Evolutionary conservation across 805 yeast species (phyloP).

Genomic region (Kluyveromyces wickerhamii): DNA sequence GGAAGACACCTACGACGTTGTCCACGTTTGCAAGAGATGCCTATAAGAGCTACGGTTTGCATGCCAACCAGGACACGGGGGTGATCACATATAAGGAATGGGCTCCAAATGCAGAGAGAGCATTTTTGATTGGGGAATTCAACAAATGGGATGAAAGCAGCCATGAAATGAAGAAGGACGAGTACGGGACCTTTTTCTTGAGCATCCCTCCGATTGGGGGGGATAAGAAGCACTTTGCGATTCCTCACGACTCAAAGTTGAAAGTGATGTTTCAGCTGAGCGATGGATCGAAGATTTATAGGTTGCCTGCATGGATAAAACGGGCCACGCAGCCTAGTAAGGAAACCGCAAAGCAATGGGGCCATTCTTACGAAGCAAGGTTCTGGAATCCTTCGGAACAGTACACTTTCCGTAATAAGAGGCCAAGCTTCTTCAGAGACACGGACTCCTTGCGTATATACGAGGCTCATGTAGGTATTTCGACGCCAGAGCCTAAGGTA

Average conservation of each 20-base stretch:
- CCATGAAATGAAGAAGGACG: constrained; percentile 51
- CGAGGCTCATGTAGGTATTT: constrained; percentile 94
- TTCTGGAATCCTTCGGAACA: constrained; percentile 78
- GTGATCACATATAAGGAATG: constrained; percentile 67
- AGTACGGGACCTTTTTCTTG: constrained; percentile 64
- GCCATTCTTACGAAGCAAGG: constrained; percentile 65
- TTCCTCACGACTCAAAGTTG: constrained; percentile 74
- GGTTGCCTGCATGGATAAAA: constrained; percentile 84
- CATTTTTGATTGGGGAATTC: constrained; percentile 86
- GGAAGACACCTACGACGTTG: constrained; percentile 56
- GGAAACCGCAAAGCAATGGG: constrained; percentile 35
- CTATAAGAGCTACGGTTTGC: constrained; percentile 70
- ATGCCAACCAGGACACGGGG: constrained; percentile 44
- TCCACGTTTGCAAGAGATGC: constrained; percentile 61
- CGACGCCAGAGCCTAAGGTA: constrained; percentile 79
- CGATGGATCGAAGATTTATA: constrained; percentile 61
- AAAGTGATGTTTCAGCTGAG: constrained; percentile 60
- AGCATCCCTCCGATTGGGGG: constrained; percentile 42
- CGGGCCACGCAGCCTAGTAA: constrained; percentile 73
- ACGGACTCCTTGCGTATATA: constrained; percentile 61
- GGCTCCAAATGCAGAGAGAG: constrained; percentile 79
- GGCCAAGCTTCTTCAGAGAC: constrained; percentile 46
- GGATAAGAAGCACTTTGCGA: constrained; percentile 37
- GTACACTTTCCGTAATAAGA: constrained; percentile 52
- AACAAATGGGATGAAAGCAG: constrained; percentile 65